Conservation (phyloP, 177 flowering plant species). For the Vitis hybrid region DNA sequence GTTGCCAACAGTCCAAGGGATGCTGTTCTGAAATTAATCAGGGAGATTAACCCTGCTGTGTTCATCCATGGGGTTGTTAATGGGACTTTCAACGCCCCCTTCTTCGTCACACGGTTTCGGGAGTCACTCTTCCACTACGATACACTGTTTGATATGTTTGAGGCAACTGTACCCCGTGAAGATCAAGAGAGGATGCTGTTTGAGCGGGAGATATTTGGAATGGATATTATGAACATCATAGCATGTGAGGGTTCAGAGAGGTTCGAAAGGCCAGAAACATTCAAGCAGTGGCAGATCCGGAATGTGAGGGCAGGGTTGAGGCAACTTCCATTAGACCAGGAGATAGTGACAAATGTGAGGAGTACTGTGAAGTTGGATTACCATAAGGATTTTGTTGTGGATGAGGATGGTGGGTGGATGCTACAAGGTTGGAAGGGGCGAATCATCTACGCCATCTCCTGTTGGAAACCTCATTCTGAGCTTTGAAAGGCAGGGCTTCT, state of each 20-base stretch:
- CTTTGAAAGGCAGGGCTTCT: background rate
- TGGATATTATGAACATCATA: constrained; percentile 5
- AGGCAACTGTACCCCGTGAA: constrained; percentile 9
- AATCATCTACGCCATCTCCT: background rate
- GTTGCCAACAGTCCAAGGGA: constrained; percentile 13
- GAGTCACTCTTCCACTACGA: constrained; percentile 19
- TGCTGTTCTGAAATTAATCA: constrained; percentile 15
- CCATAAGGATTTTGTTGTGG: constrained; percentile 4
- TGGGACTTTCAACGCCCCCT: constrained; percentile 18
- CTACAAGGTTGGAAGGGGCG: constrained; percentile 5
- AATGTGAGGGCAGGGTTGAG: background rate
- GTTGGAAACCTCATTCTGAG: background rate
- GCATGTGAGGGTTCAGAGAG: constrained; percentile 18
- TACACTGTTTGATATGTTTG: constrained; percentile 19
- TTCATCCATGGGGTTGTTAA: constrained; percentile 11
- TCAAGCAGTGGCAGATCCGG: constrained; percentile 4
- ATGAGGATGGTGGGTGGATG: constrained; percentile 1
- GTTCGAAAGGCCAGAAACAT: background rate
- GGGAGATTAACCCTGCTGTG: constrained; percentile 11
- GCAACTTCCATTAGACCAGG: constrained; percentile 1
- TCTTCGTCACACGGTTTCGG: constrained; percentile 18
- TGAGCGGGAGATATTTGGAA: constrained; percentile 18
- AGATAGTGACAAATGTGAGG: background rate
- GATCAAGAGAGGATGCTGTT: constrained; percentile 12
- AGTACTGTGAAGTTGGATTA: background rate